Evolutionary conservation across 805 yeast genomes (phyloP).

Genomic region (Maudiozyma turicensis): DNA sequence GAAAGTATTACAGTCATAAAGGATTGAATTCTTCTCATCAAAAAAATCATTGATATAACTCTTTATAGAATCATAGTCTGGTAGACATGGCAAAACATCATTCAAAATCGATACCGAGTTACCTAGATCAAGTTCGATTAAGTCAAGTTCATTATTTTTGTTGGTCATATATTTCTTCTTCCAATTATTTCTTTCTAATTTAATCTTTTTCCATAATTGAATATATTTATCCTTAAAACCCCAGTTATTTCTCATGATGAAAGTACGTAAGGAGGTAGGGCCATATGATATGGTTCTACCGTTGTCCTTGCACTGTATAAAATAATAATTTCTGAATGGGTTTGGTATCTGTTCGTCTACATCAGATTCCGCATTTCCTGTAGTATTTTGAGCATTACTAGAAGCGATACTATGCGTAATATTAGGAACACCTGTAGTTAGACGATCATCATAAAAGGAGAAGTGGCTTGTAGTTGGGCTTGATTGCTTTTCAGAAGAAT

Average conservation of each 20-base stretch:
- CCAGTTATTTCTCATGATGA: conserved; percentile 9
- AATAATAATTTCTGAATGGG: conserved; percentile 9
- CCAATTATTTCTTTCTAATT: conserved; percentile 18
- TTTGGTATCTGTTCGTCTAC: conserved; percentile 2
- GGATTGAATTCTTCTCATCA: conserved; percentile 5
- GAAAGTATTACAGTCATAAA: conserved; percentile 7
- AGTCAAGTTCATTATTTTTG: conserved; percentile 12
- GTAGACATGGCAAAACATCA: conserved; percentile 10
- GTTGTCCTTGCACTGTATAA: conserved; percentile 11
- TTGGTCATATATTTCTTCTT: conserved; percentile 9
- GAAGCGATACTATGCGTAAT: not conserved
- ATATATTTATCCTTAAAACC: conserved; percentile 11
- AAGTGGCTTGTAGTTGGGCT: no score
- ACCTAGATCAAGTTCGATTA: conserved; percentile 4
- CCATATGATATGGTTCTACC: conserved; percentile 24
- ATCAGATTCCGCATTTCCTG: not conserved
- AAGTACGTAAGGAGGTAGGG: conserved; percentile 22
- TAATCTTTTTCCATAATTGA: conserved; percentile 20
- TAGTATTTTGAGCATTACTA: not conserved
- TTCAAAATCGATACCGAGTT: not conserved
- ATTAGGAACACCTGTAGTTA: no score
- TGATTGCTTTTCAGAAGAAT: no score
- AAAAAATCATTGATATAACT: conserved; percentile 10
- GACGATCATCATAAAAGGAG: no score
- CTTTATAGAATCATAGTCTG: conserved; percentile 13